These are phyloP conservation scores for Edaphochlamys debaryana DNA, from an alignment of 139 green algal genomes.

Conservation along the genomic window DNA sequence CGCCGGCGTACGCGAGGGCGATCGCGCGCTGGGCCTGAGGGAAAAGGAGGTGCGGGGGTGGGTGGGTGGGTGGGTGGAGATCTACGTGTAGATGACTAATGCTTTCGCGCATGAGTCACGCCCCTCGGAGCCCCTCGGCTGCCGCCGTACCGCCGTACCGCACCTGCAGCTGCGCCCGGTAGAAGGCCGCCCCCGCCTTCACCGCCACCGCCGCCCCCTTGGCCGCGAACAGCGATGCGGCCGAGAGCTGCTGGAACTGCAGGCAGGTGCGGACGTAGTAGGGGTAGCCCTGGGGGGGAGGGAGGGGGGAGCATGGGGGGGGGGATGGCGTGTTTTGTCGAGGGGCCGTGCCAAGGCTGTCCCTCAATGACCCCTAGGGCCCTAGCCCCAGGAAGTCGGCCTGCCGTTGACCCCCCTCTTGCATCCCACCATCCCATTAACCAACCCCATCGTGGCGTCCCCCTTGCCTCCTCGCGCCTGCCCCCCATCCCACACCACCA, in stretches of 20 bases:
- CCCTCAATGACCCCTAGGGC: too few relatives aligned
- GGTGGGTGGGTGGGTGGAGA: not conserved
- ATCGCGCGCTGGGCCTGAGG: slow-evolving; percentile 6
- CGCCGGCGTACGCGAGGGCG: slow-evolving; percentile 5
- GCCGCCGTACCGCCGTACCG: too few relatives aligned
- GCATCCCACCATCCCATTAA: too few relatives aligned
- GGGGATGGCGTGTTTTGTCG: not conserved
- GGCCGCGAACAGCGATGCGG: slow-evolving; percentile 15
- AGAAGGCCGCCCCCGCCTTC: not conserved
- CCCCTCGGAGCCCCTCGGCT: too few relatives aligned
- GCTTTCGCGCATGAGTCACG: too few relatives aligned
- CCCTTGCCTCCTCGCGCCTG: too few relatives aligned
- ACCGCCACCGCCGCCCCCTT: slow-evolving; percentile 21
- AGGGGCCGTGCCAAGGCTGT: too few relatives aligned
- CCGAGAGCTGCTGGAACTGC: slow-evolving; percentile 11
- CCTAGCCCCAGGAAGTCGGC: too few relatives aligned
- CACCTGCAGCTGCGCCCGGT: not conserved
- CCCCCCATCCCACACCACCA: not conserved
- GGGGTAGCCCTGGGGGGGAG: not conserved
- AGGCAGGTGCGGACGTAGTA: slow-evolving; percentile 13
- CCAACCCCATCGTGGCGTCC: too few relatives aligned
- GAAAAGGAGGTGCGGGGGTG: not conserved
- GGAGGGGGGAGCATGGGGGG: not conserved
- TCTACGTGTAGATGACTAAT: too few relatives aligned
- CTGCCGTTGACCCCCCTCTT: too few relatives aligned